Percentiles rank a stretch among this genome's conserved stretches.
Evolutionary conservation across 2,329 filamentous ascomycete species (phyloP).

Genomic region (Aspergillus sp.): DNA sequence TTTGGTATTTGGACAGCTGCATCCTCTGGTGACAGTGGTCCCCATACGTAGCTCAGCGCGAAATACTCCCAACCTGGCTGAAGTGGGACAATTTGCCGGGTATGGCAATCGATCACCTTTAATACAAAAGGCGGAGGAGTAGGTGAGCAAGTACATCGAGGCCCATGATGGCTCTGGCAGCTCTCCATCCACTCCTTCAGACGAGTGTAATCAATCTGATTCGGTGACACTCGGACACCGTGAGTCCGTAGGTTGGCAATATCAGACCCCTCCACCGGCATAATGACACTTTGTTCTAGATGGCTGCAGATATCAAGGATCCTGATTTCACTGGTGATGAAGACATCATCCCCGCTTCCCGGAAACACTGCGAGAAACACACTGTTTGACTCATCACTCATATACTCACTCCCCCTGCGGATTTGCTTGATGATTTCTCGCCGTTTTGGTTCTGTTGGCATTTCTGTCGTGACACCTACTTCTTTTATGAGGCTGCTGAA

Average conservation of each 20-base stretch:
- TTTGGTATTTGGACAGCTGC: neutral
- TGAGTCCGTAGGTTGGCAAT: neutral
- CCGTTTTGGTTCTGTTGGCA: neutral
- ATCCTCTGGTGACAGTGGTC: neutral
- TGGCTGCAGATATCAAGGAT: neutral
- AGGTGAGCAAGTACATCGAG: neutral
- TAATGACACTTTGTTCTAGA: neutral
- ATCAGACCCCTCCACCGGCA: neutral
- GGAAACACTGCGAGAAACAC: neutral
- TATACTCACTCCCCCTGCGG: neutral
- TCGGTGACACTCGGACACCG: neutral
- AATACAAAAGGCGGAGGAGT: neutral
- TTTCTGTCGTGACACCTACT: neutral
- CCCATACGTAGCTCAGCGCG: neutral
- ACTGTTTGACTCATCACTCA: neutral
- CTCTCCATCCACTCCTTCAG: neutral
- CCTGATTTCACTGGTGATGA: neutral
- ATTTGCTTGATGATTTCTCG: neutral
- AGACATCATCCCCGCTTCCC: neutral
- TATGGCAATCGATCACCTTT: neutral
- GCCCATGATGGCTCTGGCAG: neutral
- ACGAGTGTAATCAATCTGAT: neutral
- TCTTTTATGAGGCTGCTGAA: neutral
- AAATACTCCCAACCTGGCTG: neutral
- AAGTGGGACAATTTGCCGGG: neutral